Base-by-base conservation (phyloP, 163 green algal genomes). In the Scenedesmus sp. region DNA sequence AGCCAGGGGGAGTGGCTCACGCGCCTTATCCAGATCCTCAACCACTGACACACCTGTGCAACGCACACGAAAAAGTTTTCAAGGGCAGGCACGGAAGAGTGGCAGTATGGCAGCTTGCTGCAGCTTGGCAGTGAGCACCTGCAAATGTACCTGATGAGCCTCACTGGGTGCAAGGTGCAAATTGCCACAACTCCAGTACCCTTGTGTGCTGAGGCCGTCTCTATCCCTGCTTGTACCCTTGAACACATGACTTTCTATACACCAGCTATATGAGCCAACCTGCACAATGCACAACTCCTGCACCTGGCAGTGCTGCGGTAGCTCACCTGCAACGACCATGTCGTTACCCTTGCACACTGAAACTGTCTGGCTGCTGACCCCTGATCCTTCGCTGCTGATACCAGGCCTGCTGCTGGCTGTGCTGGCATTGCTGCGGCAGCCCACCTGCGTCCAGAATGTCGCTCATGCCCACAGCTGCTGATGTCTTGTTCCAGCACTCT, bases 1-100 rank as follows among this genome's bases (percentile, higher is more conserved):
- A n/a, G 96, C 93, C 88, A 98, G 89, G 20, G 96, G 95, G 92
- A 98, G 92, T n/a, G 98, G 97, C 94, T 99, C 94, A 1, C 98
- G 94, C 7, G 73, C 77, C 90, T 98, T 97, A 5, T 89, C 56
- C 0, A 99, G 84, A 90, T 98, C 96, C 82, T 99, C 97, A 59
- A 99, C 6, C 34, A 87, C 5, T 70, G 55, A 62, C 7, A 87
- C n/a, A 46, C 54, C 6, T 46, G 23, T 9, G 67, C 34, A 46
- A 46, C 34, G 34, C 34, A 46, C 34, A 46, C 34, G 34, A 46
- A 46, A 46, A 46, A 46, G 34, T 46, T 46, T 46, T 46, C 34
- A 46, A 46, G 34, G 34, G 34, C 34, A 46, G 34, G 34, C 34
- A 46, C 34, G 34, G 34, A 46, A 46, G 34, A 46, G 34, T 46